A percentile compares a stretch with the other conserved stretches of the same genome.
These are phyloP conservation scores for Arabis hirsuta DNA, from an alignment of 345 rosid species.

Conservation along the genomic window DNA sequence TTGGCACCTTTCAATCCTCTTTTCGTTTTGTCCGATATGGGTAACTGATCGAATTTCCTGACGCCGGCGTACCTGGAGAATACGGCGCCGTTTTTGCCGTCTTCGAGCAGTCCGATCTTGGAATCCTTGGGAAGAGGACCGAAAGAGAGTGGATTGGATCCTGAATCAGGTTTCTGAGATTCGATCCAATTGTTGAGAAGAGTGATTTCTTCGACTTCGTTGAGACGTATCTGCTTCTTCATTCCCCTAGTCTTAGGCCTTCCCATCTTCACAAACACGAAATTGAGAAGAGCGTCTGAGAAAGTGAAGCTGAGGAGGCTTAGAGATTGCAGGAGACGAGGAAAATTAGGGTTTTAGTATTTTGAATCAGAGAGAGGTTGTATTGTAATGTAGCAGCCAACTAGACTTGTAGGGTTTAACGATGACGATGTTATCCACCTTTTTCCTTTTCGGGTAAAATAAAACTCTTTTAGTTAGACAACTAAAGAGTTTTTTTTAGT, in stretches of 20 bases:
- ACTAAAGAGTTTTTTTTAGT: too few species aligned
- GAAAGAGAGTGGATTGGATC: constrained; percentile 73
- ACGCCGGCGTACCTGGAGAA: constrained; percentile 74
- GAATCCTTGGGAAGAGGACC: constrained; percentile 53
- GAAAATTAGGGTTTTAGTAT: constrained; percentile 27
- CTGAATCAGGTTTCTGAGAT: constrained; percentile 81
- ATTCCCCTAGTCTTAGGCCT: constrained; percentile 48
- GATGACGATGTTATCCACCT: constrained; percentile 12
- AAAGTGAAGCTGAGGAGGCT: background rate
- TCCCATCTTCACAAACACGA: constrained; percentile 42
- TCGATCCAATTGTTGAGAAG: constrained; percentile 75
- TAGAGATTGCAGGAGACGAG: background rate
- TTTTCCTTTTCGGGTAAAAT: background rate
- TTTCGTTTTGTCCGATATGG: constrained; percentile 76
- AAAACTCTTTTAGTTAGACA: background rate
- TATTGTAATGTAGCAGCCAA: background rate
- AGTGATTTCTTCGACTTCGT: constrained; percentile 61
- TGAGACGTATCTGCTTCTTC: constrained; percentile 48
- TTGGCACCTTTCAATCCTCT: constrained; percentile 62
- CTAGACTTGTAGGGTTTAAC: constrained; percentile 28
- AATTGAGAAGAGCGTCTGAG: background rate
- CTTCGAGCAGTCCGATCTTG: constrained; percentile 63
- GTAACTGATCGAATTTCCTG: constrained; percentile 64
- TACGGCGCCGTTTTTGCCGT: constrained; percentile 29
- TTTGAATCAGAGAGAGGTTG: background rate